Evolutionary conservation across 2,329 filamentous ascomycete genomes (phyloP), one percentile per base, ranked within the genome.

Genomic region (Metarhizium sp.): DNA sequence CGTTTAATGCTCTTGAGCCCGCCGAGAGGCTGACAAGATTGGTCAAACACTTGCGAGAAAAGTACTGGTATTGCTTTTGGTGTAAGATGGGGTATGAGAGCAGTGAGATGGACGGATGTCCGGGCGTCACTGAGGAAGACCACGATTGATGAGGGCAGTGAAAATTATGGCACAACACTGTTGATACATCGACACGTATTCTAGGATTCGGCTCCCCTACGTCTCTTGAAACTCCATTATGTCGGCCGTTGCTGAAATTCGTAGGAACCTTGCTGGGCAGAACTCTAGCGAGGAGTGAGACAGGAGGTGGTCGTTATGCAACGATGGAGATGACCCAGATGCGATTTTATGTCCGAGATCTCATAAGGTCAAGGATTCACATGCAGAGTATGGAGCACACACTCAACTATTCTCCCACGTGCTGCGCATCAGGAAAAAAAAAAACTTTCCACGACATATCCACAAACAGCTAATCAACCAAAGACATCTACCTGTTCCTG

Each of bases 21-120:
- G 73, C 74, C 1, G 87, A 95, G 63, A 81, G 83, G 60, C 71
- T 97, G 59, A 72, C 75, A 8, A 82, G 76, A 61, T 69, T 95
- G 14, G 78, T 96, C 10, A 68, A 73, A 18, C 85, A 88, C 69
- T 69, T 99, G 54, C 80, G 94, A 42, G 75, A 83, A 51, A 80
- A 80, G 65, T 82, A 90, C 65, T 72, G 78, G 48, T 99, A 99
- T 68, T 99, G 94, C 73, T 96, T 96, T 68, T 99, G 92, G 88
- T 99, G 94, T 72, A 97, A 96, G 69, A 87, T 80, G 70, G 76
- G 76, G 53, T 99, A 96, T 68, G 80, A 84, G 0, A 84, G 90
- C 64, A 75, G 74, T 40, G 71, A 75, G 40, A 85, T 96, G 86
- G 90, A 94, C 13, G 92, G 89, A 0, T 99, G 94, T 75, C 92